Conservation (phyloP, 768 basidiomycete genomes). For the Russula griseocarnosa region DNA sequence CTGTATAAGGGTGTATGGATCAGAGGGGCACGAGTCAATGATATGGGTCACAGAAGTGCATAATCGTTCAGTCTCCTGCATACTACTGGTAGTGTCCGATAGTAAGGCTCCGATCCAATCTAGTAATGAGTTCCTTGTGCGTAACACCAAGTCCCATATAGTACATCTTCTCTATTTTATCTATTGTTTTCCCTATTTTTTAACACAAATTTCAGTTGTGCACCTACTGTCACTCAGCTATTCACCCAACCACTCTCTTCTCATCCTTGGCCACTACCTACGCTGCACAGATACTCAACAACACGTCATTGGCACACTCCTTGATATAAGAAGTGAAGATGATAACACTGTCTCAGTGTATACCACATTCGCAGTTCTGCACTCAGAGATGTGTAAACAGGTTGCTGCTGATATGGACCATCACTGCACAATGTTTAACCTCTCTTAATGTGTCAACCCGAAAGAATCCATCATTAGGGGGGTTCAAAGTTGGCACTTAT, state of each 20-base stretch:
- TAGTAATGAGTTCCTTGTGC: no score
- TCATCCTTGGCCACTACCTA: slow-evolving; percentile 94
- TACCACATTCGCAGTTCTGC: slow-evolving; percentile 88
- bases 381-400: slow-evolving; percentile 88
- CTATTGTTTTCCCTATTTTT: background rate
- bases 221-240: slow-evolving; percentile 70
- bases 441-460: slow-evolving; percentile 78
- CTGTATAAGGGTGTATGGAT: no score
- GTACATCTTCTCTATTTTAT: slow-evolving; percentile 30
- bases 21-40: no score
- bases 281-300: slow-evolving; percentile 79
- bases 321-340: slow-evolving; percentile 67
- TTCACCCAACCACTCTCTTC: slow-evolving; percentile 91
- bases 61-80: no score
- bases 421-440: slow-evolving; percentile 87
- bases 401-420: slow-evolving; percentile 97
- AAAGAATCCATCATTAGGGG: slow-evolving; percentile 92
- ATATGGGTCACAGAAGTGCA: no score
- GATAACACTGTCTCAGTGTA: slow-evolving; percentile 62
- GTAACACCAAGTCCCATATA: slow-evolving; percentile 35
- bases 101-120: no score
- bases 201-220: slow-evolving; percentile 45
- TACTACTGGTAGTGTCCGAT: no score
- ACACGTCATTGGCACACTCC: slow-evolving; percentile 92
- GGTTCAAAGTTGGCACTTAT: no score